Base-by-base conservation (phyloP, 1,284 basidiomycete genomes). In the Ceratobasidium sp. region DNA sequence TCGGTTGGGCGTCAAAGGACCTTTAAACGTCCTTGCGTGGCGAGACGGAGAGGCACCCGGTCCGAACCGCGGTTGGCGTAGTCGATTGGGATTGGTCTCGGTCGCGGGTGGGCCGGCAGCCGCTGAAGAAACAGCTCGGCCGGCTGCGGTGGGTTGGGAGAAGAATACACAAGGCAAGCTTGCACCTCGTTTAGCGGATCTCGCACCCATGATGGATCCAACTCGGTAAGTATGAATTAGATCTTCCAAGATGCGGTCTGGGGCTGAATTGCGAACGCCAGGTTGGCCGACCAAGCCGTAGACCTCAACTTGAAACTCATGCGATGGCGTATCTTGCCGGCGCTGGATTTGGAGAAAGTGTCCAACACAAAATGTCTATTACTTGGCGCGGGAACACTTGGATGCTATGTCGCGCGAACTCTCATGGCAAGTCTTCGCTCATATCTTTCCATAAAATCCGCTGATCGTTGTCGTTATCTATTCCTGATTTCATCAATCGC, bases 291-390 rank as follows among this genome's bases (percentile, higher is more conserved):
- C 76, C 96, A 98, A 80, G 97, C 97, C 0, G 94, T 98, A 11
- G 95, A 98, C 80, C 84, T 99, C 40, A 99, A 99, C 79, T 83
- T 99, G 66, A 98, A 98, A 80, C 86, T 99, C 28, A 98, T 99
- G 96, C 87, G 95, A 36, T 99, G 96, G 96, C 86, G 96, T 9
- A 95, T 99, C 75, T 84, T 99, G 56, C 96, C 97, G 1, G 83
- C 87, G 0, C 87, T 99, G 56, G 86, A 98, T 75, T 85, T 99
- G 7, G 95, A 97, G 64, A 92, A 89, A 80, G 86, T 99, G 30
- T 88, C 93, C 1, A 79, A 80, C 0, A 95, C 94, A 0, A 87
- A 84, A 62, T 97, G 94, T 79, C 83, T 99, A 0, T 82, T 98
- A 1, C 87, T 99, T 0, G 97, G 96, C 3, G 95, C 96, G 0